phyloP scores from a whole-genome alignment of 352 stramenopile species.

The Pythium apleroticum region DNA sequence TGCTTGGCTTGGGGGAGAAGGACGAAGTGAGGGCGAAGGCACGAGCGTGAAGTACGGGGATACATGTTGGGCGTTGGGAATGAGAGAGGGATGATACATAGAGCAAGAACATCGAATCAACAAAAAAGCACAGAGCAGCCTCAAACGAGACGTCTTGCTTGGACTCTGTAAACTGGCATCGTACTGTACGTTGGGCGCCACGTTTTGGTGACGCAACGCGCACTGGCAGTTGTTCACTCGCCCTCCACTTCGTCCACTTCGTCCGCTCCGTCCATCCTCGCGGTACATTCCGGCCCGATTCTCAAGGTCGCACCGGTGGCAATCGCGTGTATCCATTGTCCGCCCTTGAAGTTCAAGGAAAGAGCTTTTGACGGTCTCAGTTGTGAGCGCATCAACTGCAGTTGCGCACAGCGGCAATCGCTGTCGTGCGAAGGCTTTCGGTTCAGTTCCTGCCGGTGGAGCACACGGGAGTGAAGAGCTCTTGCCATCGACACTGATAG shows the following conservation, averaged over 20 bases:
- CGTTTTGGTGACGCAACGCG: neutral
- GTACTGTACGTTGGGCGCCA: neutral
- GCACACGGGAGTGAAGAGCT: neutral
- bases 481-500: neutral
- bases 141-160: constrained; percentile 3
- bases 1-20: constrained; percentile 1
- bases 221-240: neutral
- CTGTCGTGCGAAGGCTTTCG: neutral
- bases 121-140: neutral
- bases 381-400: neutral
- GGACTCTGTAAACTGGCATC: neutral
- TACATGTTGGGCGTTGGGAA: constrained; percentile 2
- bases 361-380: neutral
- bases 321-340: neutral
- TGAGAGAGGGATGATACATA: neutral
- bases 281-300: neutral
- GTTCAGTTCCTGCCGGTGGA: constrained; percentile 2
- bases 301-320: neutral
- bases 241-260: too few species aligned
- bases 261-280: neutral
- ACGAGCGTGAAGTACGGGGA: constrained; percentile 4
- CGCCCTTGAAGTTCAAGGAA: neutral
- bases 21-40: neutral
- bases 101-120: neutral
- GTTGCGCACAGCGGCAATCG: neutral